Evolutionary conservation across 495 filamentous ascomycete genomes (phyloP), one percentile per base, ranked within the genome.

Genomic region (Haplographium delicatum): DNA sequence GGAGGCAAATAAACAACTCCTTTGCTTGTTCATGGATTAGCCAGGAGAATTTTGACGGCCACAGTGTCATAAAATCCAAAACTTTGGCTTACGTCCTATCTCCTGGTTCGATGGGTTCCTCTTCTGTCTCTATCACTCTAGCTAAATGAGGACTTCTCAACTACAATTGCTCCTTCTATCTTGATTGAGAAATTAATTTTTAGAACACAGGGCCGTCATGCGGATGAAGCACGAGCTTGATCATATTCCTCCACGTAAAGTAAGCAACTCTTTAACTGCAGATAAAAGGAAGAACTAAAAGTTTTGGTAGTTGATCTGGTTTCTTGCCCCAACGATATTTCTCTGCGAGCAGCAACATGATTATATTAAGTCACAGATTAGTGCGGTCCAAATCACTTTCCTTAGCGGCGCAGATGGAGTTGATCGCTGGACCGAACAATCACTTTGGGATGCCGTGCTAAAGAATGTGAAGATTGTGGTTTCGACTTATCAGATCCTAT

Each of bases 161-260:
- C n/a, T n/a, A n/a, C n/a, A n/a, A n/a, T n/a, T 19, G 15, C 13
- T 41, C 11, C 16, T 24, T 41, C 13, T 10, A 41, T 7, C 3
- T 41, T 37, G 55, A 40, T 50, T 59, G 22, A 38, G 4, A 15
- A 28, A 50, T 38, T 9, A 2, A 0, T n/a, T 25, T 18, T 13
- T 23, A 13, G 1, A 18, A n/a, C 47, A 19, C 53, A 91, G 88
- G 50, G 91, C 91, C 24, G 68, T 93, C 6, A 68, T 89, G 44
- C 83, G 91, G 25, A 95, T 95, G 26, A 73, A 71, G 30, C 72
- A 70, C 26, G 87, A 94, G 62, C 72, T 97, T n/a, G 83, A 91
- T 59, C 70, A 65, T 44, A 72, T 70, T 24, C 46, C 65, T 20
- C 61, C 75, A 9, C 63, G 76, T 24, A 84, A 91, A 72, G 87